Evolutionary conservation across 2,329 filamentous ascomycete species (phyloP), one percentile per base, ranked within the genome.

Genomic region (Sphaerulina populicola): DNA sequence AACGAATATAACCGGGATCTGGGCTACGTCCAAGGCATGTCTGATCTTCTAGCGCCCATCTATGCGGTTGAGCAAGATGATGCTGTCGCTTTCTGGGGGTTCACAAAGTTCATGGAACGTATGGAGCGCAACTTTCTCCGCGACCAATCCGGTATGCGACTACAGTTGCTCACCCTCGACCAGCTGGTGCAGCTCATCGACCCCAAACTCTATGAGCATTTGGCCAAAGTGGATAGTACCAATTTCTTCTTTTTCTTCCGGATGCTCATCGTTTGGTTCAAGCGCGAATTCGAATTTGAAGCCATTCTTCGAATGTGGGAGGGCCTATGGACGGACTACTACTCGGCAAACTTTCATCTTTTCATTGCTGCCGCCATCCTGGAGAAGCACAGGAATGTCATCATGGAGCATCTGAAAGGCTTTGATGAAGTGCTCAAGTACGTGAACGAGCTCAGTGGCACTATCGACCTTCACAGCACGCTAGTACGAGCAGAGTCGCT

Each of bases 171-270:
- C 36, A 89, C 91, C 0, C 80, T 98, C 3, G 90, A 98, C 65
- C 89, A 98, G 58, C 82, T 98, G 0, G 89, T 97, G 10, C 89
- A 94, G 66, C 87, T 98, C 51, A 90, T 98, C 82, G 93, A 98
- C 60, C 93, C 94, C 0, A 86, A 89, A 66, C 81, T 98, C 6
- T 97, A 96, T 70, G 77, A 86, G 1, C 93, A 98, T 62, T 79
- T 98, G 0, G 82, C 94, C 68, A 83, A 80, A 12, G 87, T 90
- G 15, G 94, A 98, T 63, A 94, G 86, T 64, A 98, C 93, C 21
- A 98, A 98, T 68, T 98, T 98, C 71, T 98, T 98, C 72, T 98
- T 98, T 75, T 97, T 98, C 75, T 98, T 97, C 80, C 86, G 93
- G 54, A 97, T 97, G 93, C 77, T 98, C 31, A 77, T 98, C 1